Evolutionary conservation across 148 eudicot species (phyloP).

Genomic region (Camellia granthamiana): DNA sequence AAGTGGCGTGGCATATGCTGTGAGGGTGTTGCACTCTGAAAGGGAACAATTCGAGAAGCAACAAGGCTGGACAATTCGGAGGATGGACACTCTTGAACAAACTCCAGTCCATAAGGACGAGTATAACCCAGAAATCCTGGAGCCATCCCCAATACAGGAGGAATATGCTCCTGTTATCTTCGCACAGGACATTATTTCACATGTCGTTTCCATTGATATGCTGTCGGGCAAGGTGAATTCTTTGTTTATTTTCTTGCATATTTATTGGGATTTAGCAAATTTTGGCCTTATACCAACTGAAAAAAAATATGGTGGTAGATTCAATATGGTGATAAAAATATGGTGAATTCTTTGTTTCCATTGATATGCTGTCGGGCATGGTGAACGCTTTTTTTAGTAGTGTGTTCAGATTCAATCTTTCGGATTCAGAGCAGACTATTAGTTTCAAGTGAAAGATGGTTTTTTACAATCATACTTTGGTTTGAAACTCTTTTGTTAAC

Average conservation of each 20-base stretch:
- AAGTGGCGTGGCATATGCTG: conserved; percentile 98
- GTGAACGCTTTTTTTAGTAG: too few relatives aligned
- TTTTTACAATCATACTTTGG: not conserved
- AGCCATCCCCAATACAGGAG: conserved; percentile 70
- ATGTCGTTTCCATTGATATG: conserved; percentile 81
- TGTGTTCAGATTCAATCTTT: conserved; percentile 1
- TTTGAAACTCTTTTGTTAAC: not conserved
- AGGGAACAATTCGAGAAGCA: conserved; percentile 84
- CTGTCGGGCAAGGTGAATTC: conserved; percentile 77
- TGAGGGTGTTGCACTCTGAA: conserved; percentile 85
- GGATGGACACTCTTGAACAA: conserved; percentile 68
- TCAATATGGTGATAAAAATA: not conserved
- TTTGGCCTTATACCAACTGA: not conserved
- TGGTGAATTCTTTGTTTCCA: not conserved
- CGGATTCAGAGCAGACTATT: not conserved
- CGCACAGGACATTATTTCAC: conserved; percentile 86
- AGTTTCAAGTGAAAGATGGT: not conserved
- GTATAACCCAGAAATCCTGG: conserved; percentile 52
- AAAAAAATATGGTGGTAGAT: too few relatives aligned
- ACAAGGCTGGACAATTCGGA: conserved; percentile 86
- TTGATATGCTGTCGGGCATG: too few relatives aligned
- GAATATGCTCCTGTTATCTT: conserved; percentile 98
- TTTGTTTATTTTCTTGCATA: not conserved
- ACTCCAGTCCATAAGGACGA: conserved; percentile 66
- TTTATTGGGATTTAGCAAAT: not conserved